phyloP scores from a whole-genome alignment of 768 basidiomycete genomes.

The Lactarius quietus region DNA sequence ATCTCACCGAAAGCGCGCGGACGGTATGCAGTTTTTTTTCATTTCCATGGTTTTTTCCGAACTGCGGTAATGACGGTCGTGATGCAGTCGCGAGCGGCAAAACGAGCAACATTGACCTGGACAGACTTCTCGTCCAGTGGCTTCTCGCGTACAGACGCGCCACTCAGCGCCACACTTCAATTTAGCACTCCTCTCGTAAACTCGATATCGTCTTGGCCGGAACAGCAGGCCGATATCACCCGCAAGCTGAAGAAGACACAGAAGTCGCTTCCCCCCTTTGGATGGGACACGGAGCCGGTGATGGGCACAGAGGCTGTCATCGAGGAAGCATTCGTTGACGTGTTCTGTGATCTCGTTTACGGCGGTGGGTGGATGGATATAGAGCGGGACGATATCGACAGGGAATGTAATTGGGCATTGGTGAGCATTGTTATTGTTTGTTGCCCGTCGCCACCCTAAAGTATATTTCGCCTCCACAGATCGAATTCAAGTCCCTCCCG shows the following conservation, averaged over 20 bases:
- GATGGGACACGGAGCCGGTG: constrained; percentile 89
- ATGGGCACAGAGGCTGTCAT: constrained; percentile 74
- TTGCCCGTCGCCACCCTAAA: not conserved
- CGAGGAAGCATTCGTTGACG: constrained; percentile 88
- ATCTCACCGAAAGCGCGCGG: constrained; percentile 85
- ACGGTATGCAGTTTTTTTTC: constrained; percentile 40
- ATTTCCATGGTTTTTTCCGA: no score
- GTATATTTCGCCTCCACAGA: constrained; percentile 43
- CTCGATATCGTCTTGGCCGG: constrained; percentile 68
- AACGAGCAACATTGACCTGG: constrained; percentile 86
- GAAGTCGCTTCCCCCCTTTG: constrained; percentile 77
- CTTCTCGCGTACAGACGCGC: constrained; percentile 74
- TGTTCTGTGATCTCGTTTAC: constrained; percentile 77
- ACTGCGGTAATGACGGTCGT: no score
- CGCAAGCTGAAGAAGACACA: constrained; percentile 84
- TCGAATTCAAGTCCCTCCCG: constrained; percentile 83
- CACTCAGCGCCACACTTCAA: constrained; percentile 76
- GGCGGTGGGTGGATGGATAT: constrained; percentile 85
- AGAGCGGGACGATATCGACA: constrained; percentile 70
- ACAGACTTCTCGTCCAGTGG: constrained; percentile 83
- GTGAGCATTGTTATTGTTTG: constrained; percentile 44
- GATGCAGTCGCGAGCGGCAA: constrained; percentile 40
- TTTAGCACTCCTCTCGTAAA: constrained; percentile 59
- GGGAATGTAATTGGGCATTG: constrained; percentile 91
- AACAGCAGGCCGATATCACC: constrained; percentile 64